Evolutionary conservation across 805 yeast genomes (phyloP), one percentile per base, ranked within the genome.

Genomic region (Myxozyma monticola): DNA sequence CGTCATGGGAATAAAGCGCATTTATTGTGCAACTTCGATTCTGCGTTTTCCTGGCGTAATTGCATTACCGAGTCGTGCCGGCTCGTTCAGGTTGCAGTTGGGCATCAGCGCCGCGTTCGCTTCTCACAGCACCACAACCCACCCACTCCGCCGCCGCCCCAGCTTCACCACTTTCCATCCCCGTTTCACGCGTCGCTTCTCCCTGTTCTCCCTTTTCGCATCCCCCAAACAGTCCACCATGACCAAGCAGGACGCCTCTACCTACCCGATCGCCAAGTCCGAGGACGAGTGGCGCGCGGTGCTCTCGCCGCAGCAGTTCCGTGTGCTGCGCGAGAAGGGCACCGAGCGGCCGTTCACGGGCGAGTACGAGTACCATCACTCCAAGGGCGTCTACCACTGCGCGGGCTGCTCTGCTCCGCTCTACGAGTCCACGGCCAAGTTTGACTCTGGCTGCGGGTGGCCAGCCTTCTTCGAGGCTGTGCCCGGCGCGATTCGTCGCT

Each of bases 361-460:
- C 15, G 77, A 80, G 61, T 85, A 83, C 65, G 64, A 71, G 29
- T 37, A 49, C 29, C 67, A 72, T 20, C 70, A 73, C 33, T 65
- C 70, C 4, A 59, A 58, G 1, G 98, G 97, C 0, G 71, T 78
- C 1, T 93, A 89, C 68, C 71, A 72, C 39, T 93, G 99, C 71
- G 96, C 85, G 0, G 98, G 84, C 4, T 93, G 99, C 69, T 76
- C 75, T 43, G 72, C 77, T 37, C 96, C 96, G 10, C 70, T 93
- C 26, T 93, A 93, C 68, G 76, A 77, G 53, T 82, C 96, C 25
- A 72, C 76, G 28, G 78, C 96, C 2, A 91, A 93, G 68, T 93
- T 93, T 62, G 83, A 84, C 50, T 80, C 96, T 10, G 88, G 88
- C 46, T 93, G 99, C 68, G 99, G 99, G 2, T 93, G 99, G 99